phyloP scores from a whole-genome alignment of 129 eudicot species.

The Chrysanthemum makinoi region DNA sequence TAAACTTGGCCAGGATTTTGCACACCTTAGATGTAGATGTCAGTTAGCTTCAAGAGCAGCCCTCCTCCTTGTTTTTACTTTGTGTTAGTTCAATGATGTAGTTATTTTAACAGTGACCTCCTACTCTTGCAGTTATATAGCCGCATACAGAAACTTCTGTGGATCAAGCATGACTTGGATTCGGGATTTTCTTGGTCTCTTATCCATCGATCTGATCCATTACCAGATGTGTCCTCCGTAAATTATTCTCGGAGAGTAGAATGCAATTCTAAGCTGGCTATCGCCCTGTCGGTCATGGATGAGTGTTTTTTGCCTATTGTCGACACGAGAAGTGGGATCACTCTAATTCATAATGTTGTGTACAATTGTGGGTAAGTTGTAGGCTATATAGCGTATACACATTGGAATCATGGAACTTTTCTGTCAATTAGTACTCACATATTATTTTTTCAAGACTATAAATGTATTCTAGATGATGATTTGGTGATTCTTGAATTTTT shows the following conservation, averaged over 20 bases:
- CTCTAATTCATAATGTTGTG: slow-evolving; percentile 71
- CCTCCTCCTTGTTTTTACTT: background rate
- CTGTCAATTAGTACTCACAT: no score
- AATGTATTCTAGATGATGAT: background rate
- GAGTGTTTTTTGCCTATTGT: slow-evolving; percentile 91
- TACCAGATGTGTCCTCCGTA: slow-evolving; percentile 40
- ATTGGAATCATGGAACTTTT: background rate
- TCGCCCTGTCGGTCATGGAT: slow-evolving; percentile 76
- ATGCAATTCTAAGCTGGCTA: slow-evolving; percentile 87
- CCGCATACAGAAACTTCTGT: slow-evolving; percentile 68
- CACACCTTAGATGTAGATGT: no score
- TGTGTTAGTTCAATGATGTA: background rate
- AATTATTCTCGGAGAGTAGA: slow-evolving; percentile 66
- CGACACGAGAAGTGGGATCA: slow-evolving; percentile 85
- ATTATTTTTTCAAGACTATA: background rate
- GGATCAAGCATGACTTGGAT: slow-evolving; percentile 83
- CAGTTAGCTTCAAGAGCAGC: no score
- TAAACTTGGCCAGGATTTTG: no score
- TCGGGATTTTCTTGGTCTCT: slow-evolving; percentile 85
- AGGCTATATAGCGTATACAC: background rate
- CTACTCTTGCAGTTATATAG: slow-evolving; percentile 53
- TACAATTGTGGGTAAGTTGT: slow-evolving; percentile 87
- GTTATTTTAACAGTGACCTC: background rate
- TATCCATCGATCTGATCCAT: slow-evolving; percentile 55
- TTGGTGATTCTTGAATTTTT: slow-evolving; percentile 11